These are phyloP conservation scores for Scedosporium dehoogii DNA, from an alignment of 2,329 filamentous ascomycete genomes.

Conservation along the genomic window DNA sequence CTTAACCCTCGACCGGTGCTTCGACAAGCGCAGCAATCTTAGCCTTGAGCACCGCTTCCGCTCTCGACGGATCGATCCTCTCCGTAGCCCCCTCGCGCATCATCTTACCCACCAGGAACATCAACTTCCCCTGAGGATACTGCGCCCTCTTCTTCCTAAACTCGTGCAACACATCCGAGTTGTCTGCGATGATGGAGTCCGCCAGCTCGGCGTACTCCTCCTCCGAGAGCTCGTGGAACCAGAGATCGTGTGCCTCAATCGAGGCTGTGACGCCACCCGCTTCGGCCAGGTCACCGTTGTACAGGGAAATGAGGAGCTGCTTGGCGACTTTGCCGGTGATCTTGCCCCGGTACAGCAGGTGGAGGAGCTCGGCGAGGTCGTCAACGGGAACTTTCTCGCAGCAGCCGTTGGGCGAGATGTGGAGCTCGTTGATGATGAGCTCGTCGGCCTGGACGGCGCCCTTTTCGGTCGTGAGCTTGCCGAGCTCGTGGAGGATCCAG, in stretches of 20 bases:
- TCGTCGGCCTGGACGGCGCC: constrained; percentile 40
- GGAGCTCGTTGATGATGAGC: constrained; percentile 32
- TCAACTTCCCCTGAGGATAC: constrained; percentile 45
- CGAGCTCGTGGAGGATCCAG: constrained; percentile 68
- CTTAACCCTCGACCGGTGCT: background rate
- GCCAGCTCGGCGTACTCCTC: constrained; percentile 40
- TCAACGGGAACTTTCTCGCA: constrained; percentile 34
- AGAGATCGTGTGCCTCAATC: constrained; percentile 37
- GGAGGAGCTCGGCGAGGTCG: constrained; percentile 41
- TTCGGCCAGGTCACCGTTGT: constrained; percentile 29
- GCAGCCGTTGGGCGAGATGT: constrained; percentile 36
- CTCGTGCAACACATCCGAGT: constrained; percentile 35
- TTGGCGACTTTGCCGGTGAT: constrained; percentile 50
- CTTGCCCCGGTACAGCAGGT: constrained; percentile 33
- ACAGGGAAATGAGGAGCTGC: constrained; percentile 44
- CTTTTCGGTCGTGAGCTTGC: constrained; percentile 51
- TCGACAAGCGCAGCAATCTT: constrained; percentile 5
- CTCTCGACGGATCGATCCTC: constrained; percentile 42
- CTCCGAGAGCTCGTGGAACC: constrained; percentile 41
- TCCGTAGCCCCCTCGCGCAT: constrained; percentile 43
- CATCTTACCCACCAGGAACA: constrained; percentile 52
- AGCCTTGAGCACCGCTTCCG: constrained; percentile 33
- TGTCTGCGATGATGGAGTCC: constrained; percentile 29
- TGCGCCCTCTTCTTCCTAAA: constrained; percentile 34
- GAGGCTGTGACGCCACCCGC: constrained; percentile 30